A percentile compares a stretch with the other conserved stretches of the same genome.
These are phyloP conservation scores for Fusarium abutilonis DNA, from an alignment of 2,329 filamentous ascomycete genomes.

Conservation along the genomic window DNA sequence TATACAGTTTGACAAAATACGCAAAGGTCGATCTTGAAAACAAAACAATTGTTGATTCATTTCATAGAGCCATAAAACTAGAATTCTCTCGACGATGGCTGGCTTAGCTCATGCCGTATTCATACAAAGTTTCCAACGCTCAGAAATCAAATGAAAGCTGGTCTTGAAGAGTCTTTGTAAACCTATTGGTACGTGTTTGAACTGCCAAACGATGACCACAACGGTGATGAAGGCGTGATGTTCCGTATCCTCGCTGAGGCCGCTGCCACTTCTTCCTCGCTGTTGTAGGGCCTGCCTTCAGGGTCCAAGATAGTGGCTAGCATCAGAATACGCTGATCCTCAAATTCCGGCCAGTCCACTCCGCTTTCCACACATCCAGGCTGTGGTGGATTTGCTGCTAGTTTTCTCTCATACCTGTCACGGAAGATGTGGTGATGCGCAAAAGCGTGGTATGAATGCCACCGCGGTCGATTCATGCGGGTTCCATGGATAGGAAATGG, in stretches of 20 bases:
- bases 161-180: too few relatives aligned
- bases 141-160: too few relatives aligned
- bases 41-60: too few relatives aligned
- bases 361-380: not conserved
- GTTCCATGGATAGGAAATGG: conserved; percentile 22
- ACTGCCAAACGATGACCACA: not conserved
- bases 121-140: too few relatives aligned
- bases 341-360: conserved; percentile 17
- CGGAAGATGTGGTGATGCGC: conserved; percentile 29
- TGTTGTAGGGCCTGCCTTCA: not conserved
- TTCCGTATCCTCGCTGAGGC: conserved; percentile 10
- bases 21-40: too few relatives aligned
- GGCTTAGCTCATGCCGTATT: too few relatives aligned
- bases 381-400: not conserved
- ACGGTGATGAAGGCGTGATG: conserved; percentile 9
- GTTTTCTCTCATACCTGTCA: conserved; percentile 6
- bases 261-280: not conserved
- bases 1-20: too few relatives aligned
- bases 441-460: conserved; percentile 22
- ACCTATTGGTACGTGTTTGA: not conserved
- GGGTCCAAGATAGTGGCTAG: not conserved
- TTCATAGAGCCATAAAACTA: too few relatives aligned
- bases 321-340: not conserved
- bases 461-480: conserved; percentile 18
- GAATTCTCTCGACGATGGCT: too few relatives aligned